Evolutionary conservation across 2,329 filamentous ascomycete species (phyloP), one percentile per base, ranked within the genome.

Genomic region (Fusarium hostae): DNA sequence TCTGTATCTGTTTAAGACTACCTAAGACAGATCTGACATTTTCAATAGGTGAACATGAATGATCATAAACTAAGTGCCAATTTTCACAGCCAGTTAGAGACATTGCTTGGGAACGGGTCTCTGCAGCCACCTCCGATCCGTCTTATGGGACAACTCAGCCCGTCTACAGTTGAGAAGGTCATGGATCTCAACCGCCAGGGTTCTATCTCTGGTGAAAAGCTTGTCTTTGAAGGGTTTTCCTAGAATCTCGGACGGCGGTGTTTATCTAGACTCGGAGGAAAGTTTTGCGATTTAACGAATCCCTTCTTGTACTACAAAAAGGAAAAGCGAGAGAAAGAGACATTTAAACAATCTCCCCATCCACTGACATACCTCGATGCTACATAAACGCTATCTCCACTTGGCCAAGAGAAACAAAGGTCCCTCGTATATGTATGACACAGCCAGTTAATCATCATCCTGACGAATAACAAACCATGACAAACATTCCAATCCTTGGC

Each of bases 141-240:
- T 3, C 28, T 24, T 3, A 12, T 72, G 2, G 70, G 71, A 6
- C n/a, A 45, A 6, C 59, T 73, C 1, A 57, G 57, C 35, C 59
- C 61, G 0, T 39, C 28, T 6, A n/a, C 24, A 0, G 28, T 71
- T 0, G 50, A 50, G 22, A 40, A 62, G 1, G 70, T 51, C 1
- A 74, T 74, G 71, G n/a, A 59, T 4, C 15, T 69, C 3, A 74
- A 74, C 11, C 70, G 70, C 0, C 41, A 48, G 1, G 70, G 71
- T 0, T 39, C 52, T 6, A 54, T 74, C 0, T 74, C 71, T 0
- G 68, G 70, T 3, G 63, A 73, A 20, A 74, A 74, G 22, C 28
- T 74, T 7, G 55, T 66, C 1, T 73, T 73, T 30, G 16, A 59
- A 12, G 66, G 45, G 2, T n/a, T 63, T 3, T 2, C 58, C 15